Conservation (phyloP, 768 basidiomycete genomes). For the Tylopilus balloui region DNA sequence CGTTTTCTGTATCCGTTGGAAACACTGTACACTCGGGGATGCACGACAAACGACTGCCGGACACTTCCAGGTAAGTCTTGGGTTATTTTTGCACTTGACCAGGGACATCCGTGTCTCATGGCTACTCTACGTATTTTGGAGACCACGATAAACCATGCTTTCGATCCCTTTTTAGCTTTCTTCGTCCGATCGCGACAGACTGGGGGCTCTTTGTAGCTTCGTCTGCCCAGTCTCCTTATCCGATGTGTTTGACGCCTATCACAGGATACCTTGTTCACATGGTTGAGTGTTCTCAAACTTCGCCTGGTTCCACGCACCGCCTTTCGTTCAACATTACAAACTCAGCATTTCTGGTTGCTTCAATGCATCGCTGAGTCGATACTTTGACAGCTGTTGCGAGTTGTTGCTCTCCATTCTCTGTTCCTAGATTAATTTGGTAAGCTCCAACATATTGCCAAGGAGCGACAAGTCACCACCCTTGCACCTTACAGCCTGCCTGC, state of each 20-base stretch:
- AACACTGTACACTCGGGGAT: not conserved
- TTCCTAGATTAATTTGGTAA: not conserved
- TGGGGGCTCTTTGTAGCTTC: too few relatives aligned
- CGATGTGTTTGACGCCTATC: not conserved
- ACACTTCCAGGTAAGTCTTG: too few relatives aligned
- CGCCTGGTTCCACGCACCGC: not conserved
- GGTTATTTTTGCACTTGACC: not conserved
- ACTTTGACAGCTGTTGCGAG: not conserved
- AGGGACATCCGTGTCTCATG: too few relatives aligned
- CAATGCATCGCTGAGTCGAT: not conserved
- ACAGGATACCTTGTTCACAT: not conserved
- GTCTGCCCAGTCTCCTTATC: too few relatives aligned
- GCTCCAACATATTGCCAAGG: not conserved
- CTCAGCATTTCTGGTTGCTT: not conserved
- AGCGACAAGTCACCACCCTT: not conserved
- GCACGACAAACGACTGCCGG: not conserved
- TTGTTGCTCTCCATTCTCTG: not conserved
- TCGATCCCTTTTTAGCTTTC: not conserved
- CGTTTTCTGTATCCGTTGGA: not conserved
- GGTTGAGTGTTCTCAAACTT: not conserved
- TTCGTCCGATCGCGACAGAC: not conserved
- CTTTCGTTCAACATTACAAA: not conserved
- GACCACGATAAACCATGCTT: not conserved
- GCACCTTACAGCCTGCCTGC: not conserved
- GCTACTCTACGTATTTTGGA: not conserved